Evolutionary conservation across 1,284 basidiomycete genomes (phyloP).

Genomic region (Naganishia cerealis): DNA sequence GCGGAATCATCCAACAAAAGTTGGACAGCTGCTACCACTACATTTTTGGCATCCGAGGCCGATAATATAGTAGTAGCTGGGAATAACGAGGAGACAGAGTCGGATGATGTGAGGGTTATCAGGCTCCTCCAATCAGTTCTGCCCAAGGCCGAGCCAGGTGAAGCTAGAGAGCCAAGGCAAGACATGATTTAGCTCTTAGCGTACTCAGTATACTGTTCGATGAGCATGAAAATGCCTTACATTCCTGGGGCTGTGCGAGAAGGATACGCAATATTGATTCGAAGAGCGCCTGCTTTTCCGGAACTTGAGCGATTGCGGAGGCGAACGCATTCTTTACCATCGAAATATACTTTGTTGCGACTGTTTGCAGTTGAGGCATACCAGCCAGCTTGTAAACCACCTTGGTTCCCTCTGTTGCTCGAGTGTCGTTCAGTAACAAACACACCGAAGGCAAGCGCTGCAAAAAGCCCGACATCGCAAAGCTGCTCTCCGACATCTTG

Average conservation of each 20-base stretch:
- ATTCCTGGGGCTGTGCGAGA: background rate
- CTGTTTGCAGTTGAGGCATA: background rate
- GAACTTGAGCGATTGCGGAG: background rate
- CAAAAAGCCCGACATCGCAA: background rate
- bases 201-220: background rate
- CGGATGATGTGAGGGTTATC: background rate
- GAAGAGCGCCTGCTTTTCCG: constrained; percentile 6
- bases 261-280: background rate
- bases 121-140: constrained; percentile 15
- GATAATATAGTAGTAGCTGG: background rate
- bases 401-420: background rate
- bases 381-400: background rate
- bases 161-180: background rate
- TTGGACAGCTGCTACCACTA: constrained; percentile 3
- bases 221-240: background rate
- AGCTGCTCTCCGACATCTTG: background rate
- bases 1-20: background rate
- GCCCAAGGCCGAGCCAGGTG: background rate
- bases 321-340: constrained; percentile 1
- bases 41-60: constrained; percentile 1
- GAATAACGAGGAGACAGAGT: background rate
- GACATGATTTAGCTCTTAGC: background rate
- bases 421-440: background rate
- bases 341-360: background rate
- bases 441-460: constrained; percentile 1